Percentiles rank a stretch among this genome's conserved stretches.
These are phyloP conservation scores for Catunica adiposa DNA, from an alignment of 2,329 filamentous ascomycete genomes.

Conservation along the genomic window DNA sequence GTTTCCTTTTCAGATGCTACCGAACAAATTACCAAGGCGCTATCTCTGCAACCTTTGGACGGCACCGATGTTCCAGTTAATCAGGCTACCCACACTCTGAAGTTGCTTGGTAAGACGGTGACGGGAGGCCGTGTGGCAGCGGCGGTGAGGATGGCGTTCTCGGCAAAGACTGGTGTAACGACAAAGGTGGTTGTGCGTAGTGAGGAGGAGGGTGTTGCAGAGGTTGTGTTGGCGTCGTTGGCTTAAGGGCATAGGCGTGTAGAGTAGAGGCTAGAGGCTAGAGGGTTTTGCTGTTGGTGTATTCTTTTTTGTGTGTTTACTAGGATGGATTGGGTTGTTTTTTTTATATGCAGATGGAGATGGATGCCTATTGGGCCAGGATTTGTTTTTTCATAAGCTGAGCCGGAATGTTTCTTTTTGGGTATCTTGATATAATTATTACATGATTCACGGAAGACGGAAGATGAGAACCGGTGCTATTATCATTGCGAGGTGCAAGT, in stretches of 20 bases:
- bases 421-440: not conserved
- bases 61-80: constrained; percentile 83
- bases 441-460: not conserved
- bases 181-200: constrained; percentile 86
- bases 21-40: constrained; percentile 68
- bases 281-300: not conserved
- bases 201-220: constrained; percentile 83
- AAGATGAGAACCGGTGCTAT: too few relatives aligned
- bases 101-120: constrained; percentile 90
- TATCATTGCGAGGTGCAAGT: too few relatives aligned
- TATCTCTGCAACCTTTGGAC: constrained; percentile 86
- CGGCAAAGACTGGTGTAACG: constrained; percentile 80
- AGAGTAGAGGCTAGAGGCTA: constrained; percentile 1
- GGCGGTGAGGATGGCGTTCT: constrained; percentile 83
- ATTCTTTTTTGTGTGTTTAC: not conserved
- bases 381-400: not conserved
- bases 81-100: constrained; percentile 82
- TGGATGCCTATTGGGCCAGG: not conserved
- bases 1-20: constrained; percentile 53
- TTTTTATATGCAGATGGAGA: not conserved
- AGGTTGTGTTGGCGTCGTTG: constrained; percentile 68
- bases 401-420: not conserved
- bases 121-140: constrained; percentile 77
- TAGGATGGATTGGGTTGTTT: not conserved
- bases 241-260: constrained; percentile 37